Conservation (phyloP, 2,329 filamentous ascomycete genomes). For the Fusarium napiforme region DNA sequence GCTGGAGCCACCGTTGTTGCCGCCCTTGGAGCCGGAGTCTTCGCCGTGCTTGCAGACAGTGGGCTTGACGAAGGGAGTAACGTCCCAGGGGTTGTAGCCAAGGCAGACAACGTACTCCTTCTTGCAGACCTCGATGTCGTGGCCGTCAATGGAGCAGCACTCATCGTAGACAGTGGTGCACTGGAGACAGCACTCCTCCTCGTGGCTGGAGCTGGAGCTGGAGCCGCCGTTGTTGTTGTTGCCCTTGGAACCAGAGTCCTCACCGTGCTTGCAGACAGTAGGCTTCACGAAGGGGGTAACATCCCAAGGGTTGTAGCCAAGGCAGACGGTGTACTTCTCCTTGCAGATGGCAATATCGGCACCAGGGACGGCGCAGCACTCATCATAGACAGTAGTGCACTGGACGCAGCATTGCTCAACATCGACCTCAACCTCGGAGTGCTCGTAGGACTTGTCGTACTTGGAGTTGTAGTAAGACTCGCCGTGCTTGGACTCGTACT, state of each 20-base stretch:
- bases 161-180: conserved; percentile 28
- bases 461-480: conserved; percentile 15
- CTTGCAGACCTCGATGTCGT: conserved; percentile 27
- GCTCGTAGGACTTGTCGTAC: not conserved
- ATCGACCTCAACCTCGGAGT: not conserved
- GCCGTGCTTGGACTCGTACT: conserved; percentile 17
- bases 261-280: conserved; percentile 19
- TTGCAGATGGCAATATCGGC: conserved; percentile 5
- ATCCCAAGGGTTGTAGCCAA: conserved; percentile 26
- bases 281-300: not conserved
- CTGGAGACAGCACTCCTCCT: conserved; percentile 29
- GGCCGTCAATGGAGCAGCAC: conserved; percentile 19
- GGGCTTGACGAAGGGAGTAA: conserved; percentile 22
- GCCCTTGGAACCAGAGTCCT: not conserved
- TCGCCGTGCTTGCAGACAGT: conserved; percentile 33
- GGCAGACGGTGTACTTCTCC: conserved; percentile 18
- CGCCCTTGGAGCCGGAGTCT: not conserved
- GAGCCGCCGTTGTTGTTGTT: not conserved
- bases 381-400: too few species aligned
- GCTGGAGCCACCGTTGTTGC: not conserved
- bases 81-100: conserved; percentile 26
- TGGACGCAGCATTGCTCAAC: conserved; percentile 3
- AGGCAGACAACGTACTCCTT: conserved; percentile 19
- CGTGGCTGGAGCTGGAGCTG: conserved; percentile 4
- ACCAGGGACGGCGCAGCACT: too few species aligned